These are phyloP conservation scores for Kwoniella shivajii DNA, from an alignment of 1,284 basidiomycete genomes.

Conservation along the genomic window DNA sequence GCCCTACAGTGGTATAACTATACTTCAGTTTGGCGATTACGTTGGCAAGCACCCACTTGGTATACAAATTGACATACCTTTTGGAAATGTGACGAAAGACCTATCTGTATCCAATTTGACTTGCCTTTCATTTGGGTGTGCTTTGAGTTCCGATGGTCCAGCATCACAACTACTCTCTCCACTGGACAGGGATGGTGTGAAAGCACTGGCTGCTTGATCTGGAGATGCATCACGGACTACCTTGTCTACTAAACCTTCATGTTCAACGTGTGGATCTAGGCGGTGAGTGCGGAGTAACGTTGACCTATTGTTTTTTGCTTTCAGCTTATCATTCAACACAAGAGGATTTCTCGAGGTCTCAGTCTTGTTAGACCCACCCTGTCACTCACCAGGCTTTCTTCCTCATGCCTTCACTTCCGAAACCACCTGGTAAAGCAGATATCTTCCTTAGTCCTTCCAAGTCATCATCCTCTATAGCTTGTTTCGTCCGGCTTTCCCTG, in stretches of 20 bases:
- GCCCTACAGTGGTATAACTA: slow-evolving; percentile 16
- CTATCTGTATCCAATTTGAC: slow-evolving; percentile 82
- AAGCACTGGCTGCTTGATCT: too few relatives aligned
- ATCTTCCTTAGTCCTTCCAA: slow-evolving; percentile 33
- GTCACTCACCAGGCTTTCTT: slow-evolving; percentile 47
- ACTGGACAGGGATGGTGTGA: too few relatives aligned
- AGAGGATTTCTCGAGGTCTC: too few relatives aligned
- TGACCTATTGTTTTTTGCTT: too few relatives aligned
- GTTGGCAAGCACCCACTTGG: neutral
- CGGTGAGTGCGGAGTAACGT: slow-evolving; percentile 26
- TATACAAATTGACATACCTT: slow-evolving; percentile 61
- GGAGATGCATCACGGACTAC: too few relatives aligned
- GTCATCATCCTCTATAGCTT: slow-evolving; percentile 40
- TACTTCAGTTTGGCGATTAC: neutral
- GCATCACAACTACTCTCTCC: too few relatives aligned
- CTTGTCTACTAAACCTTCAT: too few relatives aligned
- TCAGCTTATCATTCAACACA: too few relatives aligned
- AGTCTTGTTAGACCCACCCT: too few relatives aligned
- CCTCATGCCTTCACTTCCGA: slow-evolving; percentile 40
- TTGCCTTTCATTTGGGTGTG: slow-evolving; percentile 69
- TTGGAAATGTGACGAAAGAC: slow-evolving; percentile 84
- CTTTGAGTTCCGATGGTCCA: neutral
- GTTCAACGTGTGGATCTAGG: neutral
- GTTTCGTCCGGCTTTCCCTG: slow-evolving; percentile 33
- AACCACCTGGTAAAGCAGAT: slow-evolving; percentile 49